These are phyloP conservation scores for Entonaema liquescens DNA, from an alignment of 495 filamentous ascomycete species.

Conservation along the genomic window DNA sequence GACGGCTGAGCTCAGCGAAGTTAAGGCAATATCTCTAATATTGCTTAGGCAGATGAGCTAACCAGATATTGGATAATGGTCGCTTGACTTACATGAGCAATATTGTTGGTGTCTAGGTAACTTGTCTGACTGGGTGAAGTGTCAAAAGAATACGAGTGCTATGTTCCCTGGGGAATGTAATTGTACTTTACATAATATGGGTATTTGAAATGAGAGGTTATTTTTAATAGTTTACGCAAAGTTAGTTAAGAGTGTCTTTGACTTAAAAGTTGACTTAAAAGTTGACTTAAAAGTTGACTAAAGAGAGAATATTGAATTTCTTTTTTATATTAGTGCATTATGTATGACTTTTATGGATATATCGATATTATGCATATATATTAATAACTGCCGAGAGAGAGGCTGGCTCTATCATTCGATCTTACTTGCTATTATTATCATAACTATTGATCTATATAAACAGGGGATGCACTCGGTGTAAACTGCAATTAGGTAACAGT, in stretches of 20 bases:
- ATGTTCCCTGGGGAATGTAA: background rate
- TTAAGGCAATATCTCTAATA: background rate
- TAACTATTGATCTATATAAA: background rate
- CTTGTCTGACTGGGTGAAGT: background rate
- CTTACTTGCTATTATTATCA: background rate
- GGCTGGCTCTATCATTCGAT: background rate
- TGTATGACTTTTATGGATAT: slow-evolving; percentile 7
- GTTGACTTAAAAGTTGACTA: too few relatives aligned
- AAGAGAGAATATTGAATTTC: background rate
- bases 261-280: background rate
- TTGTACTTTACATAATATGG: background rate
- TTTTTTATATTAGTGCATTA: background rate
- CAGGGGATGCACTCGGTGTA: background rate
- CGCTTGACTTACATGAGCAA: background rate
- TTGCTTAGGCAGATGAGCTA: background rate
- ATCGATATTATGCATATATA: slow-evolving; percentile 8
- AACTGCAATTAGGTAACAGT: background rate
- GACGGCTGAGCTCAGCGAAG: slow-evolving; percentile 14
- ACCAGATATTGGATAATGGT: background rate
- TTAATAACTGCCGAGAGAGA: background rate
- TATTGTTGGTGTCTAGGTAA: background rate
- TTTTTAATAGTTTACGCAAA: background rate
- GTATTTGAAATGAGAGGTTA: background rate
- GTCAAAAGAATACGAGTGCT: background rate
- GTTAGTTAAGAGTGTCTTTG: background rate